Evolutionary conservation across 1,284 basidiomycete species (phyloP).

Genomic region (Cutaneotrichosporon curvatum): DNA sequence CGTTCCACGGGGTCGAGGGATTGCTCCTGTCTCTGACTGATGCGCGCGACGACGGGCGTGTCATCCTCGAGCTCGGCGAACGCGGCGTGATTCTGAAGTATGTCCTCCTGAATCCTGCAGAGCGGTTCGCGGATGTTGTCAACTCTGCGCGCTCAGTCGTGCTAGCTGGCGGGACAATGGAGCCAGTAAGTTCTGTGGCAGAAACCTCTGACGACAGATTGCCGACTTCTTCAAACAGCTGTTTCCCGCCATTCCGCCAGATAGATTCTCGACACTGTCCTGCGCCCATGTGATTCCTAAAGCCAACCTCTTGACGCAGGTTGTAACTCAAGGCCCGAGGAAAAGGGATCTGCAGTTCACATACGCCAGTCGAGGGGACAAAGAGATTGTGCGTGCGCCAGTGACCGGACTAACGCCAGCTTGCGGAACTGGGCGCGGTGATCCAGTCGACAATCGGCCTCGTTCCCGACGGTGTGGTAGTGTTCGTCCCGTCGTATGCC

Average conservation of each 20-base stretch:
- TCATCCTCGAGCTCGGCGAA: constrained; percentile 41
- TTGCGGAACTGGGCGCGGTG: constrained; percentile 76
- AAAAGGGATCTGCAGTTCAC: constrained; percentile 76
- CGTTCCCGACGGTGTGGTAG: constrained; percentile 80
- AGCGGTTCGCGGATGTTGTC: constrained; percentile 74
- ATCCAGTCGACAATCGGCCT: constrained; percentile 70
- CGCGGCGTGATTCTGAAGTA: constrained; percentile 62
- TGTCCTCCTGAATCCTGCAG: constrained; percentile 87
- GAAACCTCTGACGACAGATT: constrained; percentile 54
- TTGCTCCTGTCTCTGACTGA: constrained; percentile 78
- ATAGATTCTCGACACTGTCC: constrained; percentile 68
- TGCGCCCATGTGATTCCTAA: constrained; percentile 89
- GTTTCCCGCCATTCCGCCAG: constrained; percentile 60
- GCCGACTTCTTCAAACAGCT: constrained; percentile 81
- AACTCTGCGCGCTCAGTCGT: constrained; percentile 73
- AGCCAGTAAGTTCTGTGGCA: constrained; percentile 56
- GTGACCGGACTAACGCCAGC: constrained; percentile 48
- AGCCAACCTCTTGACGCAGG: constrained; percentile 68
- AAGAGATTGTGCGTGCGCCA: constrained; percentile 52
- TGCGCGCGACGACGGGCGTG: constrained; percentile 63
- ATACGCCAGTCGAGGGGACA: constrained; percentile 66
- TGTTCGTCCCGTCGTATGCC: constrained; percentile 89
- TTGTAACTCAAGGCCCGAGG: constrained; percentile 69
- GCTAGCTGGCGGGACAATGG: constrained; percentile 95
- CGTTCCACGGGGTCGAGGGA: constrained; percentile 74